Evolutionary conservation across 352 stramenopile species (phyloP), one percentile per base, ranked within the genome.

Genomic region (Pythium coloratum): DNA sequence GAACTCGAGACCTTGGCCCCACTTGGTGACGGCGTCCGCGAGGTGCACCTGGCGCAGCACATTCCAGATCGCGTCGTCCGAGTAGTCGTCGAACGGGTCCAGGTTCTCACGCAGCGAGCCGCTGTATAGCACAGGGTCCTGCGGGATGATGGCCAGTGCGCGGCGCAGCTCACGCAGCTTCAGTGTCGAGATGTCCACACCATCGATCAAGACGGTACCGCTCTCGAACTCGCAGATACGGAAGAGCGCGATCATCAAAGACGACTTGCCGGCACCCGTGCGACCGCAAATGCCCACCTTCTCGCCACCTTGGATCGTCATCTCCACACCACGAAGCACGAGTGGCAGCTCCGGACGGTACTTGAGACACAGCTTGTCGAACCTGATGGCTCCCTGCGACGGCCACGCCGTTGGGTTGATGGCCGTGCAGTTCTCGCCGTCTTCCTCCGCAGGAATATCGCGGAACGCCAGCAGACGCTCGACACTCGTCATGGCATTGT

Each of bases 111-210:
- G 78, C 26, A 98, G 75, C 12, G 76, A 89, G 49, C 93, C 93
- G 20, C 78, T 86, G 72, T 97, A 98, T 32, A 98, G 69, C 10
- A 97, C 84, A 32, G 94, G 92, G 66, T 98, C 90, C 74, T 98
- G 92, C 0, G 83, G 82, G 33, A 89, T 97, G 53, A 98, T 91
- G 20, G 91, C 80, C 30, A 98, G 83, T 0, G 77, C 71, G 4
- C 70, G 78, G 28, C 93, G 71, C 28, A 98, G 62, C 59, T 84
- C 83, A 10, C 90, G 73, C 2, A 98, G 67, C 18, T 84, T 82
- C 33, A 98, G 32, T 13, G 34, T 62, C 14, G 58, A 71, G 32
- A 93, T 87, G 68, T 99, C 89, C 12, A 97, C 65, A 20, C 83
- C 91, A 75, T 98, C 93, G 62, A 99, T 90, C 9, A 72, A 55